Percentiles rank a stretch among this genome's conserved stretches.
These are phyloP conservation scores for Botrytis pseudocinerea DNA, from an alignment of 2,329 filamentous ascomycete genomes.

Conservation along the genomic window DNA sequence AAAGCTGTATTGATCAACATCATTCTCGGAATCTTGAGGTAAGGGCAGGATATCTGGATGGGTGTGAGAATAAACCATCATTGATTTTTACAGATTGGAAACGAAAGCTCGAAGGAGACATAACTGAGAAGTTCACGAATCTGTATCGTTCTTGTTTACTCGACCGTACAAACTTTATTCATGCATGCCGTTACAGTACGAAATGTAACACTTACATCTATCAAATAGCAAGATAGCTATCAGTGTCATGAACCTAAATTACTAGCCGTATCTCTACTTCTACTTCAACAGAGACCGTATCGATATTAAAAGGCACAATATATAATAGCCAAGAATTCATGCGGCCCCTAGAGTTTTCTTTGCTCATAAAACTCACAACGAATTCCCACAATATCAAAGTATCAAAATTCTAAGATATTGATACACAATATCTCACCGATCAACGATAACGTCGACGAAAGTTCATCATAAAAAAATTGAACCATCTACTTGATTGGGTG, in stretches of 20 bases:
- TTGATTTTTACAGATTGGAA: background rate
- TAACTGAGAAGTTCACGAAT: rapidly evolving
- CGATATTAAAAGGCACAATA: rapidly evolving
- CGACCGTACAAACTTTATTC: background rate
- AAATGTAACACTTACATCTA: background rate
- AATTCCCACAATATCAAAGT: rapidly evolving
- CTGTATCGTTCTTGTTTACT: background rate
- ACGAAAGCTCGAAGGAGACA: background rate
- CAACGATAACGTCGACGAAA: background rate
- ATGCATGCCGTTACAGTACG: background rate
- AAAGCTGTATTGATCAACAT: no score
- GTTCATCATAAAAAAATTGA: background rate
- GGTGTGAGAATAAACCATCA: background rate
- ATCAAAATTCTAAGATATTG: background rate
- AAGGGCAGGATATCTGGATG: rapidly evolving
- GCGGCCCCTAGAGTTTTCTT: background rate
- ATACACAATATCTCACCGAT: background rate
- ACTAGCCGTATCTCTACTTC: background rate
- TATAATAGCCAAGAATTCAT: background rate
- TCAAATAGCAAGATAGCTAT: background rate
- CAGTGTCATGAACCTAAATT: background rate
- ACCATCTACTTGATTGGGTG: background rate
- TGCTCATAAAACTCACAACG: background rate
- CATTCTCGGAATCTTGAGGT: background rate
- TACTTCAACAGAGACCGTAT: background rate